Conservation (phyloP, 2,329 filamentous ascomycete species). For the Oidium heveae region DNA sequence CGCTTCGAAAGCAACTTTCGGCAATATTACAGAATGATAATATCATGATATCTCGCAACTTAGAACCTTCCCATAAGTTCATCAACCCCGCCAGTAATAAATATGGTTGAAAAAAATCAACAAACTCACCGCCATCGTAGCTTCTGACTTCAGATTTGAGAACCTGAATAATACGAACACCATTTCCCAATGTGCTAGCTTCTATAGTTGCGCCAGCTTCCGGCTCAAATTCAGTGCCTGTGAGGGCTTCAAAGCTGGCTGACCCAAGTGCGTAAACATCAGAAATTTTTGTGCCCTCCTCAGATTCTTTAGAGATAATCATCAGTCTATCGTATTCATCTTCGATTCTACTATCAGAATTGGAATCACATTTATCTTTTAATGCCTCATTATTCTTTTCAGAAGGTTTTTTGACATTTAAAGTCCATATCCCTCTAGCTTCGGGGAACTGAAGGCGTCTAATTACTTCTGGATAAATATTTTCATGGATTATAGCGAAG, state of each 20-base stretch:
- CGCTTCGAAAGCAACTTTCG: conserved; percentile 9
- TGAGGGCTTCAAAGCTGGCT: conserved; percentile 47
- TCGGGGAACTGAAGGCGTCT: conserved; percentile 47
- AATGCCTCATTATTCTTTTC: conserved; percentile 28
- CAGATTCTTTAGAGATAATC: conserved; percentile 44
- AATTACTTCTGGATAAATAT: conserved; percentile 48
- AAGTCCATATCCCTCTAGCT: conserved; percentile 58
- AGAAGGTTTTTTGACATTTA: conserved; percentile 42
- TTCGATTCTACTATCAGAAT: conserved; percentile 22
- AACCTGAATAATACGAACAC: conserved; percentile 66
- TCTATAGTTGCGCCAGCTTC: conserved; percentile 71
- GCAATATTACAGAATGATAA: not conserved
- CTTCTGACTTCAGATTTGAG: conserved; percentile 67
- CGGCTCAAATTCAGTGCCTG: conserved; percentile 74
- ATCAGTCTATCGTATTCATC: conserved; percentile 53
- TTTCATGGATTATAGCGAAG: conserved; percentile 51
- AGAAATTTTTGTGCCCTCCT: conserved; percentile 48
- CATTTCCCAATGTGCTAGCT: conserved; percentile 57
- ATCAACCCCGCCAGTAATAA: not conserved
- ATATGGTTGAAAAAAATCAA: conserved; percentile 4
- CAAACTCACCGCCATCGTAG: conserved; percentile 58
- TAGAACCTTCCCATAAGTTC: not conserved
- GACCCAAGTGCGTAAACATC: conserved; percentile 55
- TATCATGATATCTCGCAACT: not conserved
- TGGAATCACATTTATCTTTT: conserved; percentile 22